Evolutionary conservation across 108 stramenopile species (phyloP).

Genomic region (Ochromonas danica): DNA sequence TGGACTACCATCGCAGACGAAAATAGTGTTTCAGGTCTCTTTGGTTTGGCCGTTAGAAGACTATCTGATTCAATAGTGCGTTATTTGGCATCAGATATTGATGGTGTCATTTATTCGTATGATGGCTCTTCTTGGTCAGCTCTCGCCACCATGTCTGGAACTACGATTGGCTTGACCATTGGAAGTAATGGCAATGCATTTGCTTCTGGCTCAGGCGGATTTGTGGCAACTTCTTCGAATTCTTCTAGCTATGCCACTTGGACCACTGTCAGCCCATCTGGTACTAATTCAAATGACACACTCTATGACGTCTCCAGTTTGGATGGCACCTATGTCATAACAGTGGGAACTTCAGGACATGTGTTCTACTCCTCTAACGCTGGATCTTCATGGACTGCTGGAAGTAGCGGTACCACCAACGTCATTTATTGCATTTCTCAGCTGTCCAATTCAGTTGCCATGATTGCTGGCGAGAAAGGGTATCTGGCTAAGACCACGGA

Average conservation of each 20-base stretch:
- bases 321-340: neutral
- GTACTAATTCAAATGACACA: neutral
- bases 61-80: neutral
- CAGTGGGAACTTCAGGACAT: neutral
- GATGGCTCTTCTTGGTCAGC: neutral
- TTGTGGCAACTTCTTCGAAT: neutral
- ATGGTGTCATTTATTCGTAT: neutral
- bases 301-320: neutral
- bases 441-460: neutral
- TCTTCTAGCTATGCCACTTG: neutral
- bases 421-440: neutral
- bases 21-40: neutral
- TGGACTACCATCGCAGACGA: neutral
- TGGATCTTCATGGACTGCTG: neutral
- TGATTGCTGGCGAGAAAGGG: neutral
- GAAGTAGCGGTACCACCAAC: neutral
- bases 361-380: neutral
- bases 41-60: neutral
- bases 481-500: neutral
- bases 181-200: neutral
- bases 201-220: neutral
- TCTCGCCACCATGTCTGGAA: neutral
- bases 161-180: neutral
- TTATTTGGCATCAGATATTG: neutral
- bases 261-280: neutral